Percentiles rank a stretch among this genome's conserved stretches.
Conservation (phyloP, 495 filamentous ascomycete genomes). For the Parathielavia hyrcaniae region DNA sequence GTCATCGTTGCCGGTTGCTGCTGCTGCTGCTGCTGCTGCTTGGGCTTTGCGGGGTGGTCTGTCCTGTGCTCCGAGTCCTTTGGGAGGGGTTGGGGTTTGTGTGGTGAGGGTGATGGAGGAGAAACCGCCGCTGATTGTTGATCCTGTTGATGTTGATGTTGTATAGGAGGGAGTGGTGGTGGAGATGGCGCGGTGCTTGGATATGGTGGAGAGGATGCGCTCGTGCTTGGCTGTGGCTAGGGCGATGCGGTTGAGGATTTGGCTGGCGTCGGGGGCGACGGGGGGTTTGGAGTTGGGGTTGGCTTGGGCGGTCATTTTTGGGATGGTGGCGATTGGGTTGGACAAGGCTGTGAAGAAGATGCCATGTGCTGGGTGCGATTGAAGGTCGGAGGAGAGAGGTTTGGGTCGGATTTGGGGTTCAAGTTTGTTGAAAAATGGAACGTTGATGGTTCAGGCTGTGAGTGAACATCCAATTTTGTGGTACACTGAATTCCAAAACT, state of each 20-base stretch:
- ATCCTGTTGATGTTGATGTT: background rate
- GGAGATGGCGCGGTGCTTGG: constrained; percentile 13
- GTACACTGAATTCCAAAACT: too few species aligned
- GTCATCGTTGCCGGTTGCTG: constrained; percentile 17
- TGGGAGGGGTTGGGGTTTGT: background rate
- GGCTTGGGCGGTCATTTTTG: constrained; percentile 3
- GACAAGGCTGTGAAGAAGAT: background rate
- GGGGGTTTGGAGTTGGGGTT: constrained; percentile 14
- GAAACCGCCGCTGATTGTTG: constrained; percentile 8
- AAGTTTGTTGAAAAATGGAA: too few species aligned
- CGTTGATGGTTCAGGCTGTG: too few species aligned
- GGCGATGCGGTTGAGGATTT: constrained; percentile 36
- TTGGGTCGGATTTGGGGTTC: too few species aligned
- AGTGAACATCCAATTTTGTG: too few species aligned
- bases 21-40: background rate
- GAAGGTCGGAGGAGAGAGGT: too few species aligned
- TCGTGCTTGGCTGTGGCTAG: constrained; percentile 18
- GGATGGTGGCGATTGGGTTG: background rate
- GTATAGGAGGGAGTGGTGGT: background rate
- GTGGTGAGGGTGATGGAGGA: constrained; percentile 17
- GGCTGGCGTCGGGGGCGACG: constrained; percentile 30
- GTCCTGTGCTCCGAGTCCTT: too few species aligned
- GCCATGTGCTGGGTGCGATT: too few species aligned
- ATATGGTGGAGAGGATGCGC: constrained; percentile 13
- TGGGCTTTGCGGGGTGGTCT: background rate